Evolutionary conservation across 139 green algal genomes (phyloP).

Genomic region (Chlamydomonas schloesseri): DNA sequence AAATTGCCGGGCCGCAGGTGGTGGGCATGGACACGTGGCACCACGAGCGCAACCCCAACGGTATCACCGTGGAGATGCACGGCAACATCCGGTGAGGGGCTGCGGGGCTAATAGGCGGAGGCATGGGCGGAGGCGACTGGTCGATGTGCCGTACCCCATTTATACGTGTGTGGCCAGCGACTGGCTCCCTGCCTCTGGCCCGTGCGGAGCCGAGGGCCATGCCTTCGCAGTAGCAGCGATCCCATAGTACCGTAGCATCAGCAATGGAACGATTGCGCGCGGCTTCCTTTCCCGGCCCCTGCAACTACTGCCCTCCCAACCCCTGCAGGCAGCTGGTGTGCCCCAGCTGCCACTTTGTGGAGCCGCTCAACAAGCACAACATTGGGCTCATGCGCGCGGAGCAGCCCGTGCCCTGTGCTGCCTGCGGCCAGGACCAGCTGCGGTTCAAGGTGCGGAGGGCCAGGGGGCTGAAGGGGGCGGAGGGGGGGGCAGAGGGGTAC

Average conservation of each 20-base stretch:
- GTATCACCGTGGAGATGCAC: constrained; percentile 91
- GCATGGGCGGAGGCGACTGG: too few relatives aligned
- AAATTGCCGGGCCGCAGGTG: too few relatives aligned
- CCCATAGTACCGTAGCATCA: too few relatives aligned
- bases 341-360: constrained; percentile 65
- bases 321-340: constrained; percentile 70
- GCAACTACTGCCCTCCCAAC: background rate
- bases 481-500: too few relatives aligned
- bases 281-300: too few relatives aligned
- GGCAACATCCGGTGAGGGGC: constrained; percentile 75
- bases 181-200: too few relatives aligned
- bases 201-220: too few relatives aligned
- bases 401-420: constrained; percentile 60
- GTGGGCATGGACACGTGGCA: constrained; percentile 91
- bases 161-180: too few relatives aligned
- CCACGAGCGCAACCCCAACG: constrained; percentile 74
- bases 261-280: too few relatives aligned
- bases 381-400: constrained; percentile 59
- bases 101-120: background rate
- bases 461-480: too few relatives aligned
- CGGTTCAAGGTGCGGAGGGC: constrained; percentile 62
- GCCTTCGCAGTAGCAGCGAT: too few relatives aligned
- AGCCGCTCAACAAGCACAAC: constrained; percentile 53
- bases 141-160: too few relatives aligned
- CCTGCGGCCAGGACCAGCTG: constrained; percentile 62